phyloP scores from a whole-genome alignment of 306 rosid genomes.

The Vicia faba region DNA sequence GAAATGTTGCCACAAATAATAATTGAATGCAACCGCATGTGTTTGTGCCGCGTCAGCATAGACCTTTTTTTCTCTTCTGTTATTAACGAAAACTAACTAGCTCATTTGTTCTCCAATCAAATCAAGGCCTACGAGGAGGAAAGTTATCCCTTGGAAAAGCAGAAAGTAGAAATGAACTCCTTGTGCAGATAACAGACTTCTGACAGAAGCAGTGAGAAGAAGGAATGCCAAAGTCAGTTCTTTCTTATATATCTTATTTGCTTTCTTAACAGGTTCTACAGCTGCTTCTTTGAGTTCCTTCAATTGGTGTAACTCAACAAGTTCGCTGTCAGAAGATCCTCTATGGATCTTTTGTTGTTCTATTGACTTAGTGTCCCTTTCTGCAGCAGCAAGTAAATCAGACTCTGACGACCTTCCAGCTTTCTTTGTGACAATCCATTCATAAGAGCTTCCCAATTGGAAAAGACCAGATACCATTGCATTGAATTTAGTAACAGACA shows the following conservation, averaged over 20 bases:
- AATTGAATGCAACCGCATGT: background rate
- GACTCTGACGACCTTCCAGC: constrained; percentile 92
- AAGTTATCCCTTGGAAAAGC: constrained; percentile 91
- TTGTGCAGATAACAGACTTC: constrained; percentile 88
- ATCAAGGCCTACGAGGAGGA: constrained; percentile 96
- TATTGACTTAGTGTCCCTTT: constrained; percentile 60
- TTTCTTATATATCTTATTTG: constrained; percentile 76
- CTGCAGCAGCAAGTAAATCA: constrained; percentile 74
- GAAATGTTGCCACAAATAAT: background rate
- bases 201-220: constrained; percentile 78
- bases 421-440: constrained; percentile 94
- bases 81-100: constrained; percentile 46
- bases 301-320: constrained; percentile 52
- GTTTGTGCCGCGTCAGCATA: background rate
- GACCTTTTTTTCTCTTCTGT: background rate
- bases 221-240: constrained; percentile 89
- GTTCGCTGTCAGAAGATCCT: constrained; percentile 79
- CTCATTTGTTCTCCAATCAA: constrained; percentile 93
- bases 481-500: constrained; percentile 97
- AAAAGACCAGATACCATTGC: constrained; percentile 95
- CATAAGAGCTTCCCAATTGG: constrained; percentile 92
- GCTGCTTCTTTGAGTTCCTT: constrained; percentile 60
- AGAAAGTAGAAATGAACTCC: constrained; percentile 97
- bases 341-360: constrained; percentile 60
- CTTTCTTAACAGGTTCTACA: constrained; percentile 52